phyloP scores from a whole-genome alignment of 2,329 filamentous ascomycete species.

The Metarhizium humberi region DNA sequence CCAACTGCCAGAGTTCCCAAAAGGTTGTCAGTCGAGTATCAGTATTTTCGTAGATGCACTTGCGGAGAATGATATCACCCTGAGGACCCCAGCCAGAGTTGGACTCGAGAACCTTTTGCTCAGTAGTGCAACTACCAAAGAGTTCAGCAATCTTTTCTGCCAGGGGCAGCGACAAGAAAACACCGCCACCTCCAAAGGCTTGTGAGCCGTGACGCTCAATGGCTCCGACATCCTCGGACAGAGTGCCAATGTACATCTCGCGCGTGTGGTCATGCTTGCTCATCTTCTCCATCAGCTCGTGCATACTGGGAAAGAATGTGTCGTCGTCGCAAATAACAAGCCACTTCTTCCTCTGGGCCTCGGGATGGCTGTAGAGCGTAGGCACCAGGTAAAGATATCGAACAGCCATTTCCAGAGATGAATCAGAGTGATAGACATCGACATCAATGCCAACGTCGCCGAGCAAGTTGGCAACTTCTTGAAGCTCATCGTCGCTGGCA shows the following conservation, averaged over 20 bases:
- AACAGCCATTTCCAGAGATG: constrained; percentile 46
- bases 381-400: constrained; percentile 48
- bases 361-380: constrained; percentile 42
- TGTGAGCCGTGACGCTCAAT: constrained; percentile 52
- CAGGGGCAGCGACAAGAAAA: constrained; percentile 48
- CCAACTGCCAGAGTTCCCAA: constrained; percentile 51
- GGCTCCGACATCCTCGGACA: constrained; percentile 53
- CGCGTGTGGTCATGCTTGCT: constrained; percentile 40
- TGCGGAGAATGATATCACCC: constrained; percentile 52
- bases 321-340: constrained; percentile 55
- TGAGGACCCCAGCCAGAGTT: constrained; percentile 51
- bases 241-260: constrained; percentile 49
- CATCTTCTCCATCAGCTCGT: constrained; percentile 41
- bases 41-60: constrained; percentile 56
- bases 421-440: constrained; percentile 46
- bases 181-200: constrained; percentile 54
- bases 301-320: constrained; percentile 54
- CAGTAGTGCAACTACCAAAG: constrained; percentile 35
- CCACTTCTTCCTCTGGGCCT: constrained; percentile 44
- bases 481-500: constrained; percentile 40
- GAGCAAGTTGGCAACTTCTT: constrained; percentile 37
- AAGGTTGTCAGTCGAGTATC: constrained; percentile 47
- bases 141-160: constrained; percentile 35
- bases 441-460: constrained; percentile 43
- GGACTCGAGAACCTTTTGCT: constrained; percentile 42